A percentile compares a stretch with the other conserved stretches of the same genome.
Conservation (phyloP, 129 eudicot species). For the Tagetes patula region DNA sequence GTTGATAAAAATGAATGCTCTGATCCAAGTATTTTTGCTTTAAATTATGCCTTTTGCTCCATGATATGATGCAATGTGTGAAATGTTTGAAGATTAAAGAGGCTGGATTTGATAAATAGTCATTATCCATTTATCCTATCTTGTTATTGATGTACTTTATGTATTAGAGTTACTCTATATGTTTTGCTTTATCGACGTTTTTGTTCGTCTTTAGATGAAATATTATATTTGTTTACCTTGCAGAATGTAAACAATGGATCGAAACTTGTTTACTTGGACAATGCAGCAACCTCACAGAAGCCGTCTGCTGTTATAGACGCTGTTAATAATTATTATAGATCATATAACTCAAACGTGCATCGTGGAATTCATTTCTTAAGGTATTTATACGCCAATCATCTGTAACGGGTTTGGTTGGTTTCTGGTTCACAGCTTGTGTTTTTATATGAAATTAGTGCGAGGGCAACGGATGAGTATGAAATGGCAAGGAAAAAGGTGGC, state of each 20-base stretch:
- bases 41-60: background rate
- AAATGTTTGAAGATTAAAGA: background rate
- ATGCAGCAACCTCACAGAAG: slow-evolving; percentile 99
- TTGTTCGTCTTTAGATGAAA: background rate
- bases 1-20: background rate
- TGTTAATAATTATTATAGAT: slow-evolving; percentile 66
- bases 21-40: too few species aligned
- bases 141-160: background rate
- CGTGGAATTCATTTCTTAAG: slow-evolving; percentile 98
- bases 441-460: slow-evolving; percentile 54
- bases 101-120: too few species aligned
- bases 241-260: slow-evolving; percentile 78
- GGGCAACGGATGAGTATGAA: slow-evolving; percentile 91
- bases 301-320: slow-evolving; percentile 79
- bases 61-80: background rate
- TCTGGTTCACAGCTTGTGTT: background rate
- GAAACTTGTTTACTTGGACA: slow-evolving; percentile 89
- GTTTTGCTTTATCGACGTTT: background rate
- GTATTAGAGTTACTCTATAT: background rate
- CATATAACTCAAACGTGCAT: slow-evolving; percentile 90
- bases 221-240: slow-evolving; percentile 13
- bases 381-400: slow-evolving; percentile 36
- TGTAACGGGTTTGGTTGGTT: background rate
- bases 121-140: background rate
- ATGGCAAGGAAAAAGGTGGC: slow-evolving; percentile 97